Base-by-base conservation (phyloP, 495 filamentous ascomycete species). In the Aspergillus funiculosus region DNA sequence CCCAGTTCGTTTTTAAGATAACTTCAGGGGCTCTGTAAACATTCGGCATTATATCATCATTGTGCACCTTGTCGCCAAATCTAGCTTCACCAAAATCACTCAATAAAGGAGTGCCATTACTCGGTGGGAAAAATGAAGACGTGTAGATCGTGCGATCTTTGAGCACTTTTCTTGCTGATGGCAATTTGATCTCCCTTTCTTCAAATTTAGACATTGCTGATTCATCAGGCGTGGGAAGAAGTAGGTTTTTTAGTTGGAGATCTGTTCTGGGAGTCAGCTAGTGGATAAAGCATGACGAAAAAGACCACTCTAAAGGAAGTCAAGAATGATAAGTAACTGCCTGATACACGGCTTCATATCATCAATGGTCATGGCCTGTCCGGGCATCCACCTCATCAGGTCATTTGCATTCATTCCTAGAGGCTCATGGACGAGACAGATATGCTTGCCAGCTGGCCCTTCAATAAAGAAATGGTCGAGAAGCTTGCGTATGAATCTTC, bases 231-330 rank as follows among this genome's bases (percentile, higher is more conserved):
- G n/a, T n/a, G n/a, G n/a, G n/a, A n/a, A n/a, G n/a, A n/a, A n/a
- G n/a, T n/a, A n/a, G n/a, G n/a, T n/a, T n/a, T n/a, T n/a, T n/a
- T n/a, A n/a, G n/a, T n/a, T n/a, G n/a, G n/a, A n/a, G n/a, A n/a
- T n/a, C n/a, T n/a, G n/a, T n/a, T n/a, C n/a, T n/a, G n/a, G n/a
- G n/a, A n/a, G n/a, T n/a, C n/a, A n/a, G n/a, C n/a, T n/a, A n/a
- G n/a, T n/a, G n/a, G n/a, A n/a, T n/a, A n/a, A n/a, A n/a, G n/a
- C n/a, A n/a, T n/a, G n/a, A n/a, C n/a, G n/a, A n/a, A n/a, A n/a
- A n/a, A 42, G 41, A 72, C 69, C 64, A 0, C 47, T 56, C 40
- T 73, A 69, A 2, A 75, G 40, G 38, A 60, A 72, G 21, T 72
- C 64, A 35, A 76, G 51, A 0, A 56, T 60, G 3, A 48, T 37